Percentiles rank a stretch among this genome's conserved stretches.
phyloP scores from a whole-genome alignment of 805 yeast genomes.

The Yarrowia sp. region DNA sequence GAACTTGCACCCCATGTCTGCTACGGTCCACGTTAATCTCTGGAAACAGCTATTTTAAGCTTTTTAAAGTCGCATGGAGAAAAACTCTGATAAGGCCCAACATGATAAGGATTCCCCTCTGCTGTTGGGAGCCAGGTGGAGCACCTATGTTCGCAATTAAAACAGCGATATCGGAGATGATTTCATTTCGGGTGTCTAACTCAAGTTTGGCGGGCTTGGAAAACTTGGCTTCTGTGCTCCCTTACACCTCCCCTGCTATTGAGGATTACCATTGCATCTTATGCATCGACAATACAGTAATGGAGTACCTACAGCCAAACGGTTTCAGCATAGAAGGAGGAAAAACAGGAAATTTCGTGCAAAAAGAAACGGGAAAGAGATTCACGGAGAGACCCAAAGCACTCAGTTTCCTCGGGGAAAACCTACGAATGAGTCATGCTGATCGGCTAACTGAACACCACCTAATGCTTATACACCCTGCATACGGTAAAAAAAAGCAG shows the following conservation, averaged over 20 bases:
- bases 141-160: background rate
- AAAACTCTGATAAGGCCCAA: conserved; percentile 8
- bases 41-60: background rate
- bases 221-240: background rate
- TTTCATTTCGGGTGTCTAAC: background rate
- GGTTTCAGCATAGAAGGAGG: background rate
- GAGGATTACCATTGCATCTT: background rate
- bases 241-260: too few species aligned
- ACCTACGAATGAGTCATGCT: conserved; percentile 19
- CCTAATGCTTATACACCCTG: conserved; percentile 7
- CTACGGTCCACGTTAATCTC: background rate
- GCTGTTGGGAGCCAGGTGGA: background rate
- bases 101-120: background rate
- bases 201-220: background rate
- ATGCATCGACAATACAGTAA: too few species aligned
- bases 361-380: background rate
- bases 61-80: background rate
- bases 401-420: conserved; percentile 1
- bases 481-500: conserved; percentile 3
- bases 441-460: background rate
- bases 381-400: background rate
- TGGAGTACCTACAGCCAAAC: background rate
- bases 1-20: background rate
- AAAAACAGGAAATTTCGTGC: background rate
- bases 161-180: background rate